Evolutionary conservation across 805 yeast genomes (phyloP), one percentile per base, ranked within the genome.

Genomic region (Hanseniaspora thailandica): DNA sequence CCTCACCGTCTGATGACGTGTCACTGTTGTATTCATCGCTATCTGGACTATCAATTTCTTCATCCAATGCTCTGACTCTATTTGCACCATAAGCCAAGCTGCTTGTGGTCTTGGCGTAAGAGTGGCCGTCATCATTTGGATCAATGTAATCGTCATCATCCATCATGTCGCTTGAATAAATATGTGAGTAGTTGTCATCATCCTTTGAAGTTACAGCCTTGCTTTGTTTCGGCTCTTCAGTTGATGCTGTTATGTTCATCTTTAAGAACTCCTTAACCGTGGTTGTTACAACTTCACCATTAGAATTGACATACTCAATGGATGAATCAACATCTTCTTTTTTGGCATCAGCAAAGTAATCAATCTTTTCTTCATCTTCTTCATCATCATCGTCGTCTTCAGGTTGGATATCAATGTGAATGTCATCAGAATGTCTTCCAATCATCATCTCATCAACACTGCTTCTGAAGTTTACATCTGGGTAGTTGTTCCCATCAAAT

Each of bases 61-160:
- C 58, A 10, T 40, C 47, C 13, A 48, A 2, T 10, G 57, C 53
- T 17, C 34, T 23, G 19, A 48, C 52, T 23, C 44, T 23, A 23
- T 59, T 58, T 19, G 57, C 56, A 9, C 56, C 57, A 48, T 59
- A 46, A 30, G 36, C 17, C n/a, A 41, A 23, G 20, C 46, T 41
- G 5, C n/a, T n/a, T n/a, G 35, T 31, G 10, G 10, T 71, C 62
- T 78, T 81, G 51, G 79, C 78, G 64, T 84, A 84, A 1, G 86
- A 80, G 62, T 77, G 79, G 0, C 90, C 90, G 61, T 84, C 90
- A 63, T 84, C 90, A 61, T 84, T 82, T 1, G 90, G 89, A 62
- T 84, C 89, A 59, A 77, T 78, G 60, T 84, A 82, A 56, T 81
- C 88, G 56, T 83, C 87, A 26, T 76, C 76, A 28, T 71, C 68